Conservation (phyloP, 495 filamentous ascomycete genomes). For the Penicillium taxi region DNA sequence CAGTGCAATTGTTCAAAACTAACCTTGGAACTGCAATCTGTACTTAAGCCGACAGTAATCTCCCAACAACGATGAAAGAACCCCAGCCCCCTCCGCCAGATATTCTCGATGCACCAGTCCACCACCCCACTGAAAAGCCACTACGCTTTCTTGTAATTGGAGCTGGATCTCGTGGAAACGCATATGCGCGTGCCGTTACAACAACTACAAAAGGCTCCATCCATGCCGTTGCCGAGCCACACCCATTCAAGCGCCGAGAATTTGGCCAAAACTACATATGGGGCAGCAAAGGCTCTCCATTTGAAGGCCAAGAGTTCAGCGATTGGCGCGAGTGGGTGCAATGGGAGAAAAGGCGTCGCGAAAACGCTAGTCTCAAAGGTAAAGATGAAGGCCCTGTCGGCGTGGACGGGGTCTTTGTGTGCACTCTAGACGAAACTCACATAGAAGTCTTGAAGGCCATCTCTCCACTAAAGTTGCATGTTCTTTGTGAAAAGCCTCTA, state of each 20-base stretch:
- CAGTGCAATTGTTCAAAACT: background rate
- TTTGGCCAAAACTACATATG: conserved; percentile 65
- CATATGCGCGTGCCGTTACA: conserved; percentile 62
- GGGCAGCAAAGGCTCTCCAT: conserved; percentile 35
- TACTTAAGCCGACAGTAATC: no score
- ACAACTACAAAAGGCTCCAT: conserved; percentile 55
- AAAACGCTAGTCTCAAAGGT: background rate
- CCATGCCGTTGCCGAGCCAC: conserved; percentile 74
- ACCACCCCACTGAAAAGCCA: conserved; percentile 7
- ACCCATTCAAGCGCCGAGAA: conserved; percentile 61
- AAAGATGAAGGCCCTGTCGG: conserved; percentile 7
- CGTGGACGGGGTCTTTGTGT: conserved; percentile 78
- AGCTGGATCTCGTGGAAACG: conserved; percentile 72
- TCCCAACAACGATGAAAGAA: conserved; percentile 22
- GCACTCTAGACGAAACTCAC: conserved; percentile 83
- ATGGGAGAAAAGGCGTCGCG: conserved; percentile 53
- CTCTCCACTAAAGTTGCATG: conserved; percentile 61
- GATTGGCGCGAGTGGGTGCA: conserved; percentile 67
- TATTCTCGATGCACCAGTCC: background rate
- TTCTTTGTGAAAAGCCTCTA: conserved; percentile 93
- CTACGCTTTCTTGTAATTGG: conserved; percentile 70
- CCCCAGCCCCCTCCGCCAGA: conserved; percentile 9
- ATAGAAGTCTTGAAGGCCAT: conserved; percentile 65
- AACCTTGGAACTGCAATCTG: background rate
- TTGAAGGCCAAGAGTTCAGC: conserved; percentile 54